A percentile compares a stretch with the other conserved stretches of the same genome.
Evolutionary conservation across 257 asterid genomes (phyloP).

Genomic region (Craterostigma plantagineum): DNA sequence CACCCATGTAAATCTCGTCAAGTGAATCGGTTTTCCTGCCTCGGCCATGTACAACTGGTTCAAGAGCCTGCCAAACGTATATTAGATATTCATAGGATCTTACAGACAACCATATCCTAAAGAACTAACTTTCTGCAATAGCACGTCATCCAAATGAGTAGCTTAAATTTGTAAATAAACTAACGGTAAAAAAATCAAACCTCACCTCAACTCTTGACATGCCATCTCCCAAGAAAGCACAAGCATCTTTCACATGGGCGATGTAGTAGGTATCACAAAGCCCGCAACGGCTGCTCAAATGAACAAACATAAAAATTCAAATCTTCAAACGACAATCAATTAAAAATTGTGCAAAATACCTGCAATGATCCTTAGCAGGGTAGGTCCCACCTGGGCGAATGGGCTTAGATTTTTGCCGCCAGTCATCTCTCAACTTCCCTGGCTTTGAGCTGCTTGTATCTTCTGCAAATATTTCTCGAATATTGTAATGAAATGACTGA

Average conservation of each 20-base stretch:
- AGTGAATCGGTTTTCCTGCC: conserved; percentile 76
- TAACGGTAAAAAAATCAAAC: conserved; percentile 1
- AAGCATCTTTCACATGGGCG: conserved; percentile 89
- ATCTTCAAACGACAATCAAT: background rate
- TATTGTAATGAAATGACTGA: background rate
- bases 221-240: conserved; percentile 97
- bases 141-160: background rate
- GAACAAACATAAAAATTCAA: background rate
- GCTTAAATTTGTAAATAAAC: background rate
- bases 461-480: conserved; percentile 14
- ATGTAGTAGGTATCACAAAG: conserved; percentile 86
- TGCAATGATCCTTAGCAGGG: conserved; percentile 97
- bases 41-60: conserved; percentile 81
- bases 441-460: conserved; percentile 31
- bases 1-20: conserved; percentile 84
- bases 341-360: conserved; percentile 20
- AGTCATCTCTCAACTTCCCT: conserved; percentile 66
- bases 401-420: conserved; percentile 81
- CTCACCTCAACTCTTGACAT: conserved; percentile 93
- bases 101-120: too few species aligned
- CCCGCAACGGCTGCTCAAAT: conserved; percentile 66
- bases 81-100: too few species aligned
- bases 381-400: conserved; percentile 92
- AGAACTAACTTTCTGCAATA: too few species aligned
- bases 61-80: conserved; percentile 35